phyloP scores from a whole-genome alignment of 352 stramenopile species.

The Phytophthora podocarpi region DNA sequence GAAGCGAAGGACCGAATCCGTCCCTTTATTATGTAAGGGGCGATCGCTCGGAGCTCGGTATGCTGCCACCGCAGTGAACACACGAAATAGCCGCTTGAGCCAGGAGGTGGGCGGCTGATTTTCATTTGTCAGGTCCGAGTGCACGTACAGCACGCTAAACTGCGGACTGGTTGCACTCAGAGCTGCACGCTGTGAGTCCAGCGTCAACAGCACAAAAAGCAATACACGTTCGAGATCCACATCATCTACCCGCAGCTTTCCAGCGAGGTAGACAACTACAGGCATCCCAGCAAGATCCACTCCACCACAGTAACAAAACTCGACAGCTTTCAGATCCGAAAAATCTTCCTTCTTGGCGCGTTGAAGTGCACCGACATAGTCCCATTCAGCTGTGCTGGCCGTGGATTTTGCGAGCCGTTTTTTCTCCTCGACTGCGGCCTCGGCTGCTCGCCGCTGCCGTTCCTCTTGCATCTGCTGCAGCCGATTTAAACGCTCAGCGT shows the following conservation, averaged over 20 bases:
- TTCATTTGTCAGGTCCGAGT: slow-evolving; percentile 46
- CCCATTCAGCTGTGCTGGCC: slow-evolving; percentile 21
- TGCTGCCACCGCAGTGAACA: slow-evolving; percentile 47
- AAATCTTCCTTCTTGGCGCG: slow-evolving; percentile 61
- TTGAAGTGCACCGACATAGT: slow-evolving; percentile 51
- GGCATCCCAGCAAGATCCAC: slow-evolving; percentile 70
- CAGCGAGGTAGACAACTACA: slow-evolving; percentile 74
- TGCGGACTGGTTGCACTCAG: slow-evolving; percentile 46
- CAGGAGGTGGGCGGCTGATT: slow-evolving; percentile 66
- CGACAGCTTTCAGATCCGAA: slow-evolving; percentile 50
- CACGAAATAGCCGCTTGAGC: slow-evolving; percentile 71
- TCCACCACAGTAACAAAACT: slow-evolving; percentile 73
- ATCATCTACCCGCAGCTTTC: slow-evolving; percentile 46
- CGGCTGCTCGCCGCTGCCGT: slow-evolving; percentile 34
- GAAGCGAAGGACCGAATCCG: slow-evolving; percentile 58
- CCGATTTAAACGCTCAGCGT: slow-evolving; percentile 54
- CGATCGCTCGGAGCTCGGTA: slow-evolving; percentile 16
- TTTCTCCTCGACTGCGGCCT: slow-evolving; percentile 24
- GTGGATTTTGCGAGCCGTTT: slow-evolving; percentile 25
- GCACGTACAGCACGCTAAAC: slow-evolving; percentile 79
- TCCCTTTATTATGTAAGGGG: slow-evolving; percentile 26
- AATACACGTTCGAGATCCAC: slow-evolving; percentile 74
- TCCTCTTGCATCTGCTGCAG: slow-evolving; percentile 46
- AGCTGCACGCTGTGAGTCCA: slow-evolving; percentile 44
- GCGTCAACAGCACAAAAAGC: slow-evolving; percentile 71